phyloP scores from a whole-genome alignment of 1,284 basidiomycete genomes.

The Moesziomyces parantarcticus region DNA sequence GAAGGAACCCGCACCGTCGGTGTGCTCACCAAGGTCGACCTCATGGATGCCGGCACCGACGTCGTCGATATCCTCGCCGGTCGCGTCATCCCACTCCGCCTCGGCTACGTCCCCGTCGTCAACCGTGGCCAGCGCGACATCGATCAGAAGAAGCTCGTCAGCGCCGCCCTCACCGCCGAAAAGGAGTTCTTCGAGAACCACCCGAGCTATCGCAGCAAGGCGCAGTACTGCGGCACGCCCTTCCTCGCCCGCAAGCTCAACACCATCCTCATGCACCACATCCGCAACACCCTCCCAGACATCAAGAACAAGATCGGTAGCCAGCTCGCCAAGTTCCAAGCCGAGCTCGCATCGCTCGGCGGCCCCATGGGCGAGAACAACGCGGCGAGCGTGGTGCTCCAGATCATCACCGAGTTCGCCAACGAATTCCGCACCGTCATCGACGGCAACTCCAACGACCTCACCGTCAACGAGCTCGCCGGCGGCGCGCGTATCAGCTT shows the following conservation, averaged over 20 bases:
- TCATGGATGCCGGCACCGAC: slow-evolving; percentile 99
- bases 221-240: slow-evolving; percentile 95
- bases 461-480: slow-evolving; percentile 97
- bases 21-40: slow-evolving; percentile 93
- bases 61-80: slow-evolving; percentile 95
- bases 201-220: slow-evolving; percentile 93
- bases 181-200: slow-evolving; percentile 91
- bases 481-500: slow-evolving; percentile 98
- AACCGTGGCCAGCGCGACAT: slow-evolving; percentile 98
- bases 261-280: slow-evolving; percentile 95
- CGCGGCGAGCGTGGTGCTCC: slow-evolving; percentile 72
- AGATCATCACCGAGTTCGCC: slow-evolving; percentile 98
- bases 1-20: slow-evolving; percentile 95
- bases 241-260: slow-evolving; percentile 94
- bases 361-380: slow-evolving; percentile 95
- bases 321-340: slow-evolving; percentile 97
- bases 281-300: slow-evolving; percentile 97
- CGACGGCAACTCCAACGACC: slow-evolving; percentile 93
- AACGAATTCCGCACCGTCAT: slow-evolving; percentile 98
- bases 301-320: slow-evolving; percentile 99
- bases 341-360: slow-evolving; percentile 95
- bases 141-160: slow-evolving; percentile 85
- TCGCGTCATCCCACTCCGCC: slow-evolving; percentile 93
- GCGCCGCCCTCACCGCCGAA: slow-evolving; percentile 85
- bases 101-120: slow-evolving; percentile 97